Conservation (phyloP, 331 rosid genomes). For the Erythrophleum ivorense region DNA sequence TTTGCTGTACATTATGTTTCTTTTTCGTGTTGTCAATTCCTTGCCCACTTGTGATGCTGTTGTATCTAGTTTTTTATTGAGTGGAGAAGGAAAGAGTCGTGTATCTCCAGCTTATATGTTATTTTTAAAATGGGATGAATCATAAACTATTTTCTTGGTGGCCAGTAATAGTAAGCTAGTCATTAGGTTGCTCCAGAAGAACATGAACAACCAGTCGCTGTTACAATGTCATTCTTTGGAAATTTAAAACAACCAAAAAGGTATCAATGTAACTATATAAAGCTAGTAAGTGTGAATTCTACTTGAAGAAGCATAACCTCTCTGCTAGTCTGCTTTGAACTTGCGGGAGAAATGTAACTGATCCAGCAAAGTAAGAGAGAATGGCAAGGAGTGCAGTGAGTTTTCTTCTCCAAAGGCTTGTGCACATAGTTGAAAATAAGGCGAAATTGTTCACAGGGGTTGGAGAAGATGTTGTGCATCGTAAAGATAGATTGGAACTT, state of each 20-base stretch:
- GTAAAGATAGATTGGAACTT: conserved; percentile 52
- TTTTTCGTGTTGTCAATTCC: conserved; percentile 1
- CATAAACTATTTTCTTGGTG: conserved; percentile 1
- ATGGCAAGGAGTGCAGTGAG: conserved; percentile 52
- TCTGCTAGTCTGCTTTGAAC: conserved; percentile 17
- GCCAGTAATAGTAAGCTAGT: conserved; percentile 25
- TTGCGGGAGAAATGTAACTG: conserved; percentile 2
- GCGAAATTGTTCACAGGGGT: conserved; percentile 41
- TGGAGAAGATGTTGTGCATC: conserved; percentile 43
- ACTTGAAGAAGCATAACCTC: neutral
- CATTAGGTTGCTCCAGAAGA: neutral
- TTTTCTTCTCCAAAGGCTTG: conserved; percentile 54
- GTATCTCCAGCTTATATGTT: neutral
- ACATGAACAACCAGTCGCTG: neutral
- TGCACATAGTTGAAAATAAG: conserved; percentile 37
- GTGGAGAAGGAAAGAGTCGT: conserved; percentile 13
- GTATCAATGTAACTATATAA: neutral
- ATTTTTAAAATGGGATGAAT: conserved; percentile 3
- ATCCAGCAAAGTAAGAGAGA: neutral
- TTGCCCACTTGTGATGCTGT: conserved; percentile 14
- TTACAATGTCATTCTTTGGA: neutral
- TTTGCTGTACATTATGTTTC: conserved; percentile 3
- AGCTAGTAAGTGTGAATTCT: neutral
- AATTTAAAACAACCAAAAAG: neutral
- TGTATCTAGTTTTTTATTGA: neutral